Percentiles rank a stretch among this genome's conserved stretches.
Conservation (phyloP, 352 stramenopile species). For the Pythium aquatile region DNA sequence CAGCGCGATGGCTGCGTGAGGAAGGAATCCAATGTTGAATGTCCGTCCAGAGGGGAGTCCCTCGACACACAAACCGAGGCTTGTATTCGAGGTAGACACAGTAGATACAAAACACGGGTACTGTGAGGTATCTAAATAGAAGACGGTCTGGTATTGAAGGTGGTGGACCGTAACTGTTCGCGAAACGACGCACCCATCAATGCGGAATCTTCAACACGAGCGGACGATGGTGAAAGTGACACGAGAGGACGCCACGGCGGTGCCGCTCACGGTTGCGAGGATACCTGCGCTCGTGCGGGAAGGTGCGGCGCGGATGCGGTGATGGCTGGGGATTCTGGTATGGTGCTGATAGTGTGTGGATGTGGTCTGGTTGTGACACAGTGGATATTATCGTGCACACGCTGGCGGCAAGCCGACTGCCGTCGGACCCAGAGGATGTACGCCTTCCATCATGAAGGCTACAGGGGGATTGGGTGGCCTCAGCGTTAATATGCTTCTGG, state of each 20-base stretch:
- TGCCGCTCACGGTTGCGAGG: slow-evolving; percentile 33
- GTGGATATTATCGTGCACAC: slow-evolving; percentile 27
- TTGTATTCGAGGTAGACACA: background rate
- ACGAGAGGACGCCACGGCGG: background rate
- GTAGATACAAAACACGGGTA: background rate
- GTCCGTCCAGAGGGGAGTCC: background rate
- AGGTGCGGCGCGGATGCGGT: slow-evolving; percentile 24
- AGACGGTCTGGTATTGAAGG: background rate
- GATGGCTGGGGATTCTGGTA: background rate
- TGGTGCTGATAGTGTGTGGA: background rate
- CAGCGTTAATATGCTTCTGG: background rate
- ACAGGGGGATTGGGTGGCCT: background rate
- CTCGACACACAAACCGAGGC: background rate
- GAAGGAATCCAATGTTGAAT: slow-evolving; percentile 5
- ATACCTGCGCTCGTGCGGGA: slow-evolving; percentile 48
- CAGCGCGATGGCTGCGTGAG: background rate
- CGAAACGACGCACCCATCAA: background rate
- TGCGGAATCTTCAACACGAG: background rate
- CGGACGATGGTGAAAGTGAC: background rate
- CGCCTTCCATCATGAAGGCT: background rate
- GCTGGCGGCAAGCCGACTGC: slow-evolving; percentile 12
- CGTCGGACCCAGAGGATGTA: slow-evolving; percentile 19
- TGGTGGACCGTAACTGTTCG: background rate
- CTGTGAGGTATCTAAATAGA: background rate
- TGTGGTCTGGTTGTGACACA: slow-evolving; percentile 1